These are phyloP conservation scores for Nannochloris sp. DNA, from an alignment of 139 green algal species.

Conservation along the genomic window DNA sequence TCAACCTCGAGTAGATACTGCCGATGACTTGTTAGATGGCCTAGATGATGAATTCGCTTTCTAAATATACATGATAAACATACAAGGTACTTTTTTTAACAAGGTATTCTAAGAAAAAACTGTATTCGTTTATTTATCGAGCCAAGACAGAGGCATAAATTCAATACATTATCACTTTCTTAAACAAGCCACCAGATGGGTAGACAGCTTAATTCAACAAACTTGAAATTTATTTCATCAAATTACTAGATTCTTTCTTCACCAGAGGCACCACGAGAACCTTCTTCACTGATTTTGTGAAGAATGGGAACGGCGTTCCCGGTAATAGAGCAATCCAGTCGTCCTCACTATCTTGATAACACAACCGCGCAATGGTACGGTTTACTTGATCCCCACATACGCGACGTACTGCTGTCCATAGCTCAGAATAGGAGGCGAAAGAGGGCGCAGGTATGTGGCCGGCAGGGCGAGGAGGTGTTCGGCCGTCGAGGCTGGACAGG, in stretches of 20 bases:
- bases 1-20: not conserved
- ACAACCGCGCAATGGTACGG: not conserved
- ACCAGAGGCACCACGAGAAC: not conserved
- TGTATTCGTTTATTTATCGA: no score
- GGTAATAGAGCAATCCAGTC: slow-evolving; percentile 23
- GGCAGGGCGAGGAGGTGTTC: not conserved
- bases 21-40: slow-evolving; percentile 1
- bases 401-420: not conserved
- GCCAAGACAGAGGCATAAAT: no score
- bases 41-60: slow-evolving; percentile 7
- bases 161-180: no score
- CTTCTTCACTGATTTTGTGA: not conserved
- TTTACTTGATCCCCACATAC: not conserved
- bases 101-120: no score
- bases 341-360: slow-evolving; percentile 15
- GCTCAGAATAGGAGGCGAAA: not conserved
- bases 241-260: no score
- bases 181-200: no score
- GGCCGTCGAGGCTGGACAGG: not conserved
- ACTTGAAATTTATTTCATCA: no score
- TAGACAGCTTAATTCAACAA: no score
- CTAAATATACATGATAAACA: no score
- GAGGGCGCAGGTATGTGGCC: not conserved
- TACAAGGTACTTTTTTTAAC: no score
- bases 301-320: slow-evolving; percentile 2